Percentiles rank a stretch among this genome's conserved stretches.
Evolutionary conservation across 768 basidiomycete genomes (phyloP).

Genomic region (Pleurotus citrinopileatus): DNA sequence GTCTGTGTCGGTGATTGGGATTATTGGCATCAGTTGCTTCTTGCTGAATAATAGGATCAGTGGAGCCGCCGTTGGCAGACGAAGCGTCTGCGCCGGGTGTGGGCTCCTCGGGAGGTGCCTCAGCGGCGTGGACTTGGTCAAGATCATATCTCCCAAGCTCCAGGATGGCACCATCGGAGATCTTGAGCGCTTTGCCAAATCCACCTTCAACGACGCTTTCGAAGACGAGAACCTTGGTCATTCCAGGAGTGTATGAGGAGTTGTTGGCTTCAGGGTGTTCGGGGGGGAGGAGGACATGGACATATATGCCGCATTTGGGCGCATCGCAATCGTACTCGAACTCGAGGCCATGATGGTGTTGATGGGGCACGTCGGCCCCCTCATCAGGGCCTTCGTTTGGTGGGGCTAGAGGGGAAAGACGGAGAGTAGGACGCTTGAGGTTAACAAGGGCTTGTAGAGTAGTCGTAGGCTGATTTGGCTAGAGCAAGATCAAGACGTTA

Average conservation of each 20-base stretch:
- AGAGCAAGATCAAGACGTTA: constrained; percentile 10
- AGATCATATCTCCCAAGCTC: constrained; percentile 77
- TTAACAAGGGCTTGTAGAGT: constrained; percentile 94
- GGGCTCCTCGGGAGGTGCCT: constrained; percentile 19
- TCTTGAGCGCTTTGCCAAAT: constrained; percentile 68
- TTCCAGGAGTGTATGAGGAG: constrained; percentile 28
- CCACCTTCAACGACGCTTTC: constrained; percentile 75
- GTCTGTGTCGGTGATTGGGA: constrained; percentile 28
- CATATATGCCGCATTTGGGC: constrained; percentile 76
- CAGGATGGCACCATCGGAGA: constrained; percentile 77
- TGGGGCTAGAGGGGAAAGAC: constrained; percentile 60
- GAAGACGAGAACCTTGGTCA: constrained; percentile 55
- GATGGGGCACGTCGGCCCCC: constrained; percentile 19
- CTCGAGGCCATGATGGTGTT: constrained; percentile 75
- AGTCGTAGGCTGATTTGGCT: constrained; percentile 84
- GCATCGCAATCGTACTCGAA: constrained; percentile 94
- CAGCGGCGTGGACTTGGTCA: neutral
- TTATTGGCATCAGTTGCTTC: constrained; percentile 10
- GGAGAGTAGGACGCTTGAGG: constrained; percentile 85
- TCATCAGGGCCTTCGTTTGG: constrained; percentile 39
- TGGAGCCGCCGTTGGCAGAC: neutral
- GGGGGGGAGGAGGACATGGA: constrained; percentile 71
- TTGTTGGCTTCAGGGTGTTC: constrained; percentile 51
- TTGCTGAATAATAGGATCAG: neutral
- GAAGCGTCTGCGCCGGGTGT: constrained; percentile 7